A percentile compares a stretch with the other conserved stretches of the same genome.
These are phyloP conservation scores for Colletotrichum tanaceti DNA, from an alignment of 2,329 filamentous ascomycete genomes.

Conservation along the genomic window DNA sequence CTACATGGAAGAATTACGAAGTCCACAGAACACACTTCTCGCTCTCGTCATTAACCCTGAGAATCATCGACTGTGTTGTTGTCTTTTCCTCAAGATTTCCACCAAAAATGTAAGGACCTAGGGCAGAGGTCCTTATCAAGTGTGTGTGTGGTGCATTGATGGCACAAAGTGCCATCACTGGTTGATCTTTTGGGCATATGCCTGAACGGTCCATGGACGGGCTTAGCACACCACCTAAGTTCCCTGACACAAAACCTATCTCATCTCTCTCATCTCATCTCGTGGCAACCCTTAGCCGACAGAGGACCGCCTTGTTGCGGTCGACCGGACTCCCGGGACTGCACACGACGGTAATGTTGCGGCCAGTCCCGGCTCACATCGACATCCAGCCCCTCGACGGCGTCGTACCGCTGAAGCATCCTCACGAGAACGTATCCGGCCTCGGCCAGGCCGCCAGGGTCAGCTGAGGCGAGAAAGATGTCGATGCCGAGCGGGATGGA, in stretches of 20 bases:
- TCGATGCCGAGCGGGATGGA: constrained; percentile 28
- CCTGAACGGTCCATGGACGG: too few species aligned
- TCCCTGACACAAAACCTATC: background rate
- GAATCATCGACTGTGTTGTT: too few species aligned
- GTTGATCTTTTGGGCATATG: too few species aligned
- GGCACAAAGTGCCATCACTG: too few species aligned
- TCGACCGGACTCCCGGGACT: constrained; percentile 30
- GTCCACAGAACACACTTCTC: background rate
- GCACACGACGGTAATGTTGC: constrained; percentile 30
- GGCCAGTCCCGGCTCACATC: constrained; percentile 21
- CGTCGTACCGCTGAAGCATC: constrained; percentile 44
- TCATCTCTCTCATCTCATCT: background rate
- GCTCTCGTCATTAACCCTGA: background rate
- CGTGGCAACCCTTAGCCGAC: constrained; percentile 18
- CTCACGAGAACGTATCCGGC: constrained; percentile 44
- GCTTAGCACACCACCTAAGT: too few species aligned
- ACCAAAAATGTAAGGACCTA: too few species aligned
- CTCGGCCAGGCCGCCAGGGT: too few species aligned
- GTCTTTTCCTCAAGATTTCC: background rate
- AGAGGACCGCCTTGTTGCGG: constrained; percentile 29
- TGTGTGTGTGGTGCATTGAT: too few species aligned
- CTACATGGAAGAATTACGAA: background rate
- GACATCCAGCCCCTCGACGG: constrained; percentile 32
- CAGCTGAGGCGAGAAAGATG: constrained; percentile 26
- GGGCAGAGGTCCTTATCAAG: too few species aligned